Conservation (phyloP, 257 asterid species). For the Solanum habrochaites region DNA sequence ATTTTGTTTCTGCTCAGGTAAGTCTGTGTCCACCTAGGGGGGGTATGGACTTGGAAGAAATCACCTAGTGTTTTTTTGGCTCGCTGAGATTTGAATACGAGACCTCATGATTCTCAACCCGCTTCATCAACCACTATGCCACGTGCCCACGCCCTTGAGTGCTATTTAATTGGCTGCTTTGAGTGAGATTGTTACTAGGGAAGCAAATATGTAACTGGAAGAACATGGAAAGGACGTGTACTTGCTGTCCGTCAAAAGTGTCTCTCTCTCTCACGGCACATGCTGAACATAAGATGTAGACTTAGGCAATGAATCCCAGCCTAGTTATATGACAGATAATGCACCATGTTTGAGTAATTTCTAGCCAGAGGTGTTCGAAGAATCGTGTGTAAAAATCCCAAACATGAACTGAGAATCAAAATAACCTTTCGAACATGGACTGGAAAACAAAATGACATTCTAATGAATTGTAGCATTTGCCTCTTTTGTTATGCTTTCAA, state of each 20-base stretch:
- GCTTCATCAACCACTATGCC: background rate
- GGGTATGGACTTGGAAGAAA: background rate
- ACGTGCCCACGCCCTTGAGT: background rate
- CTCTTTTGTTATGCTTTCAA: background rate
- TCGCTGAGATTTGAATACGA: background rate
- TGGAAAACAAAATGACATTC: background rate
- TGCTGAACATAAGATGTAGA: background rate
- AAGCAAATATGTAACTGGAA: background rate
- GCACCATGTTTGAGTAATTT: background rate
- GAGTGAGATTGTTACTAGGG: background rate
- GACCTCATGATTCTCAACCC: background rate
- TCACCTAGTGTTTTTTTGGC: background rate
- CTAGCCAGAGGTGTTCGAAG: background rate
- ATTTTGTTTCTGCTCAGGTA: background rate
- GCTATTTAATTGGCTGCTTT: background rate
- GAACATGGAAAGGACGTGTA: background rate
- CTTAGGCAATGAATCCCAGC: background rate
- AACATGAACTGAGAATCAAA: background rate
- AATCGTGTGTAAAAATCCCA: background rate
- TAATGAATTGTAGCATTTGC: background rate
- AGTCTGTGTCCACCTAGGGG: background rate
- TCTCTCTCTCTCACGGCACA: background rate
- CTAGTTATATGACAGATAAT: background rate
- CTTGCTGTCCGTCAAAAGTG: background rate
- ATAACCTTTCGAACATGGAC: background rate